Evolutionary conservation across 2,329 filamentous ascomycete species (phyloP).

Genomic region (Penicillium sp.): DNA sequence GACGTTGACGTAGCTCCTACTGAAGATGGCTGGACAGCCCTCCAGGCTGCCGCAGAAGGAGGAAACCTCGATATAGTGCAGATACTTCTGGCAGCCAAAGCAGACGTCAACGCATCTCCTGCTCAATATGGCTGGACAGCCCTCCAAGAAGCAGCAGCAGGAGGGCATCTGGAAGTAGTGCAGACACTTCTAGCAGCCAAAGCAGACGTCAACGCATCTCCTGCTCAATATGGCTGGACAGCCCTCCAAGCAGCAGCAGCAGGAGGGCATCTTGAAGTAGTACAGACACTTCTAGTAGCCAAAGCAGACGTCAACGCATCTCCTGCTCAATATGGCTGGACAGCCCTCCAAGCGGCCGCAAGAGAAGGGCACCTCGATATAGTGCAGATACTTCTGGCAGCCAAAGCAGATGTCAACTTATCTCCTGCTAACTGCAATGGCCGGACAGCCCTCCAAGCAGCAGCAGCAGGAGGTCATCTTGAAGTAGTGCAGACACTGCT

Average conservation of each 20-base stretch:
- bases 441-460: neutral
- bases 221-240: fast-evolving
- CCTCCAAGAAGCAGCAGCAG: neutral
- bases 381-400: too few relatives aligned
- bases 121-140: neutral
- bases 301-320: too few relatives aligned
- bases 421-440: neutral
- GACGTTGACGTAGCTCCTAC: neutral
- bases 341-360: neutral
- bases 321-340: neutral
- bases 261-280: neutral
- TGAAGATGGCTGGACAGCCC: neutral
- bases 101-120: neutral
- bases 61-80: neutral
- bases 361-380: neutral
- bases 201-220: too few relatives aligned
- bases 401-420: neutral
- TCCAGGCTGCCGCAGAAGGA: neutral
- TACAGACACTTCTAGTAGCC: too few relatives aligned
- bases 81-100: neutral
- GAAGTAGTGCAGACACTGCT: too few relatives aligned
- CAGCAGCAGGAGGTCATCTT: neutral
- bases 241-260: neutral
- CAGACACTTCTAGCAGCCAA: neutral
- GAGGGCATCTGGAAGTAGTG: neutral